Evolutionary conservation across 2,329 filamentous ascomycete species (phyloP), one percentile per base, ranked within the genome.

Genomic region (Penicillium olsonii): DNA sequence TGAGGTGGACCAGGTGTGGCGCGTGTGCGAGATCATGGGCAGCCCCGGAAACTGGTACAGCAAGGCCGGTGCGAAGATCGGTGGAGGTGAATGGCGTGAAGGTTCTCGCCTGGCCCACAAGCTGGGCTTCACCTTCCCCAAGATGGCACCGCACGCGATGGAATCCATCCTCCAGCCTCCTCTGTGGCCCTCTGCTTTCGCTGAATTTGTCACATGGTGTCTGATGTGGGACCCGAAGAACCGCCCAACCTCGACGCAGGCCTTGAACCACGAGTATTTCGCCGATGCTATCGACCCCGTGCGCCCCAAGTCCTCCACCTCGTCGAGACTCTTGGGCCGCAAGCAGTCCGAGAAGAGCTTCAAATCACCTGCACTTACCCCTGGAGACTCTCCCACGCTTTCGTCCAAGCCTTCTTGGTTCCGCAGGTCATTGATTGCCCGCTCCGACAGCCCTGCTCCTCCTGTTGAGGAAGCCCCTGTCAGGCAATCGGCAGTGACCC

Each of bases 1-100:
- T 68, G 94, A 99, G 75, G 94, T 99, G 1, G 94, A 99, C 63
- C 94, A 99, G 71, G 94, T 99, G 2, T 99, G 94, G 94, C 87
- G 94, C 60, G 90, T 99, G 0, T 99, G 94, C 68, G 94, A 99
- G 70, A 96, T 99, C 50, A 99, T 99, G 94, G 94, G 94, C 42
- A 97, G 92, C 75, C 94, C 94, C 2, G 94, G 94, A 37, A 92
- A 92, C 74, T 99, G 94, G 94, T 94, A 95, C 69, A 96, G 89
- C 78, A 96, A 96, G 73, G 80, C 88, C 5, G 92, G 92, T 19
- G 79, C 80, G 20, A 88, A 87, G 58, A 89, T 99, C 22, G 94
- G 94, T 47, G 94, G 94, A 66, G 94, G 94, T 64, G 94, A 99
- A 61, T 99, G 94, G 94, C 90, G 91, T 64, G 94, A 99, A 50